Conservation (phyloP, 306 rosid genomes). For the Coriaria nepalensis region DNA sequence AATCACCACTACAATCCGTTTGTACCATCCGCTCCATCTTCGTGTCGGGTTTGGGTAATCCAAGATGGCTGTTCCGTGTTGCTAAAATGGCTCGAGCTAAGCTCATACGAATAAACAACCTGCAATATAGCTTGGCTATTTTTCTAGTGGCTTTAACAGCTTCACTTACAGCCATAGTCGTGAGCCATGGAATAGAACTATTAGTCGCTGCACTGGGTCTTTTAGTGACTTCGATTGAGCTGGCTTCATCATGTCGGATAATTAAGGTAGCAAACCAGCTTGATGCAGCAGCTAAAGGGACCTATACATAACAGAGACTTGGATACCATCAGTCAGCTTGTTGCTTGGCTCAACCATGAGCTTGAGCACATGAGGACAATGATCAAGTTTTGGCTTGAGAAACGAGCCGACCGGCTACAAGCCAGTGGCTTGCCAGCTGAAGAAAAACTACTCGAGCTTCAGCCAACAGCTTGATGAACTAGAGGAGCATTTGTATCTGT, state of each 20-base stretch:
- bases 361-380: conserved; percentile 36
- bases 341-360: conserved; percentile 50
- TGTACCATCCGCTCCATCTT: neutral
- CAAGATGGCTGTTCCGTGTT: conserved; percentile 25
- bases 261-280: conserved; percentile 24
- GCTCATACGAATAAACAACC: conserved; percentile 8
- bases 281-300: conserved; percentile 59
- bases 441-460: conserved; percentile 32
- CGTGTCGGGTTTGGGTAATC: neutral
- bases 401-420: conserved; percentile 23
- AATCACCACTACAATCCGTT: conserved; percentile 20
- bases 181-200: conserved; percentile 40
- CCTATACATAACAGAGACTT: conserved; percentile 50
- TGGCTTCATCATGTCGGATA: conserved; percentile 19
- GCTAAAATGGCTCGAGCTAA: conserved; percentile 28
- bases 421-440: conserved; percentile 34
- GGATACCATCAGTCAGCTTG: conserved; percentile 43
- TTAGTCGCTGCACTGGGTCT: conserved; percentile 38
- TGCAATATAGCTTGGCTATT: conserved; percentile 26
- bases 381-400: conserved; percentile 44
- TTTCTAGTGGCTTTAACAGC: conserved; percentile 23
- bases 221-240: conserved; percentile 16
- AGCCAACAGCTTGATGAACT: conserved; percentile 59
- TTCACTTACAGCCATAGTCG: conserved; percentile 30
- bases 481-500: conserved; percentile 71